phyloP scores from a whole-genome alignment of 2,329 filamentous ascomycete species.

The Penicillium sp. region DNA sequence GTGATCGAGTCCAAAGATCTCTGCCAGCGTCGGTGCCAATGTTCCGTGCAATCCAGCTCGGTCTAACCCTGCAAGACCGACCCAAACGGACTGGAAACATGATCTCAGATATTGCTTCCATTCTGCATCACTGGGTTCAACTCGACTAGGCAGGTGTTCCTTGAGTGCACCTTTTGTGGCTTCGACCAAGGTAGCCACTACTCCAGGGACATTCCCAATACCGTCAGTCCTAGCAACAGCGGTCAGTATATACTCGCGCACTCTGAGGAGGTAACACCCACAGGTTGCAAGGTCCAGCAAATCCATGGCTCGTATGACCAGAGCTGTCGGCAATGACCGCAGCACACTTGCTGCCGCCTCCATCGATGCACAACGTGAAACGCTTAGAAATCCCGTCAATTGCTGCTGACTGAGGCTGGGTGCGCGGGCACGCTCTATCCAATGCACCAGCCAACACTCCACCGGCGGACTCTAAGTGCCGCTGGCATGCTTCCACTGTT shows the following conservation, averaged over 20 bases:
- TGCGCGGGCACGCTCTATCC: slow-evolving; percentile 12
- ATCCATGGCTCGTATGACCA: slow-evolving; percentile 32
- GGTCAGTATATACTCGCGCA: background rate
- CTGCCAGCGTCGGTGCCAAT: slow-evolving; percentile 31
- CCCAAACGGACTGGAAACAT: slow-evolving; percentile 39
- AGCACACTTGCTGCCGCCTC: slow-evolving; percentile 48
- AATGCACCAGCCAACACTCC: slow-evolving; percentile 30
- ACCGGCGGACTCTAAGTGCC: slow-evolving; percentile 23
- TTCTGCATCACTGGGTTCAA: background rate
- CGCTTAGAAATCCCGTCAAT: background rate
- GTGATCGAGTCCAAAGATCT: slow-evolving; percentile 31
- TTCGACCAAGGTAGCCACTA: slow-evolving; percentile 30
- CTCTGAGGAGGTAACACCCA: slow-evolving; percentile 21
- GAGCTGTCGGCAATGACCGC: slow-evolving; percentile 36
- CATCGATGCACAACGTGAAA: slow-evolving; percentile 45
- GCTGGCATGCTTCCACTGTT: slow-evolving; percentile 27
- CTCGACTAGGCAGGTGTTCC: background rate
- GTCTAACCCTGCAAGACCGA: slow-evolving; percentile 47
- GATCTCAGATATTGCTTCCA: slow-evolving; percentile 8
- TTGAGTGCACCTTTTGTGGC: slow-evolving; percentile 23
- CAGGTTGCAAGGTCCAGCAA: slow-evolving; percentile 45
- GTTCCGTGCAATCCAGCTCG: slow-evolving; percentile 32
- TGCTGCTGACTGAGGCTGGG: background rate
- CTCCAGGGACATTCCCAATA: slow-evolving; percentile 21
- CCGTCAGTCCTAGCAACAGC: slow-evolving; percentile 20